Evolutionary conservation across 2,329 filamentous ascomycete genomes (phyloP).

Genomic region (Parastagonospora nodorum): DNA sequence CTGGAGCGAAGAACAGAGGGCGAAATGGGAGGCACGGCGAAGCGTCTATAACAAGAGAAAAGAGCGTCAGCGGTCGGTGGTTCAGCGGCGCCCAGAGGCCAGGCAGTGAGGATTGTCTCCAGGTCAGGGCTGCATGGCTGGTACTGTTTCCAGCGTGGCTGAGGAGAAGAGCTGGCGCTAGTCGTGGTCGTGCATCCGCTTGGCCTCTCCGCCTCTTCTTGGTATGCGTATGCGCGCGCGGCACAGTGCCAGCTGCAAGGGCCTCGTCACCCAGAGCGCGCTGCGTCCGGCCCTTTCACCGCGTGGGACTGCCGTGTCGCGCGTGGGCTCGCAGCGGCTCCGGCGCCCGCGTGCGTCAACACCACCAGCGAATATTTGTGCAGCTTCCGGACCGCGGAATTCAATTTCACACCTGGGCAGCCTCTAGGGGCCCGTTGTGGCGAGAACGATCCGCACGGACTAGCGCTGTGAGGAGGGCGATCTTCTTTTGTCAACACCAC

Average conservation of each 20-base stretch:
- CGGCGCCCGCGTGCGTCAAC: no score
- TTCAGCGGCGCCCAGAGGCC: constrained; percentile 18
- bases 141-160: constrained; percentile 4
- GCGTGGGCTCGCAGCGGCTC: not conserved
- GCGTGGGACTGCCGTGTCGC: not conserved
- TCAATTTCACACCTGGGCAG: no score
- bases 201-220: constrained; percentile 1
- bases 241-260: no score
- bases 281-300: not conserved
- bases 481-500: constrained; percentile 23
- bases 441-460: constrained; percentile 8
- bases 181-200: not conserved
- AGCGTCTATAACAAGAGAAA: constrained; percentile 6
- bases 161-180: not conserved
- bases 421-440: constrained; percentile 1
- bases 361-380: no score
- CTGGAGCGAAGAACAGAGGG: constrained; percentile 30
- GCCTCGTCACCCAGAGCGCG: not conserved
- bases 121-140: constrained; percentile 1
- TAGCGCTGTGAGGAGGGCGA: constrained; percentile 18
- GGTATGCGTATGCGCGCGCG: not conserved
- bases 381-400: no score
- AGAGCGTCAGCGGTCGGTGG: constrained; percentile 11
- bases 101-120: constrained; percentile 12
- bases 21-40: constrained; percentile 8